Evolutionary conservation across 768 basidiomycete genomes (phyloP), one percentile per base, ranked within the genome.

Genomic region (Pleurotus eryngii): DNA sequence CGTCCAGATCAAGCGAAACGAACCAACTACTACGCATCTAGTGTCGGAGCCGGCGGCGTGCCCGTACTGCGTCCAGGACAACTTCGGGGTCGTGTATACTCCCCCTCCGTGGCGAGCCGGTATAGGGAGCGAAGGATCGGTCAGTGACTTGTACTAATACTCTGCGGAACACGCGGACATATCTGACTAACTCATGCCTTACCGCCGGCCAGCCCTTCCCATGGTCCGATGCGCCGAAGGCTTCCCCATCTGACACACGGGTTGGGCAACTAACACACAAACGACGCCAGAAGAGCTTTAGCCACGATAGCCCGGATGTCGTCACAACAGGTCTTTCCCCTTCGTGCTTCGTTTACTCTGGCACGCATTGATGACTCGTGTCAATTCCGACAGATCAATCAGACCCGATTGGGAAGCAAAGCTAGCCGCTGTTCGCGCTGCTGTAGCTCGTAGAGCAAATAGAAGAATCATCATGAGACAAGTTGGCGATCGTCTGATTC

Each of bases 391-490:
- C 62, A 96, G 97, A 99, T 76, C 89, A 94, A 95, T 98, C 59
- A 89, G 95, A 54, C 96, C 97, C 1, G 96, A 98, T 70, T 98
- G 97, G 97, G 95, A 98, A 76, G 83, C 87, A 43, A 98, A 98
- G 72, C 74, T 98, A 39, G 94, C 92, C 47, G 87, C 94, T 38
- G 93, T 98, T 45, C 89, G 91, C 57, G 96, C 97, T 30, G 89
- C 92, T n/a, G 95, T 94, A 37, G 86, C 92, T n/a, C 84, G 97
- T 59, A 87, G 95, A 24, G 97, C 97, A 7, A 95, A 96, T 68
- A 81, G 97, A 66, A 83, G 97, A 46, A 96, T 98, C 69, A 90
- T 99, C 56, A 98, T 99, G 95, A 86, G 97, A 45, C 94, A 98
- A 72, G 93, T 98, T 30, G 97, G 97, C 56, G 97, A 98, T 72